Conservation (phyloP, 176 grass and related monocot genomes). For the Oryza glaberrima region DNA sequence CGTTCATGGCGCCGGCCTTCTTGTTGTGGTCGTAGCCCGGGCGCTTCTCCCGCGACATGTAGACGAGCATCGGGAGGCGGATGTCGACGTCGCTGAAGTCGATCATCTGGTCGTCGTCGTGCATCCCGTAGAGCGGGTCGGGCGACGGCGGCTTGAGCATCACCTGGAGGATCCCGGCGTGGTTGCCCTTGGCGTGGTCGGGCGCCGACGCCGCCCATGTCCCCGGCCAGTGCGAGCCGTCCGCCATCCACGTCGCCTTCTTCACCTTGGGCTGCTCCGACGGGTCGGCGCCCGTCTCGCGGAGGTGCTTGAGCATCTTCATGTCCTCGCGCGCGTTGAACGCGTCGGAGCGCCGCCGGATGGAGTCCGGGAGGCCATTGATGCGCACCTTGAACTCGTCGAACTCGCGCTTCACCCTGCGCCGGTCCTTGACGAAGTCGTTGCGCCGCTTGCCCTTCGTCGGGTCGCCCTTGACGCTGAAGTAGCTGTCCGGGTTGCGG, state of each 20-base stretch:
- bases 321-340: conserved; percentile 98
- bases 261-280: conserved; percentile 77
- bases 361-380: conserved; percentile 91
- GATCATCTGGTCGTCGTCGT: conserved; percentile 78
- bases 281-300: conserved; percentile 77
- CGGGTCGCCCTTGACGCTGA: conserved; percentile 83
- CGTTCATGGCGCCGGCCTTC: conserved; percentile 98
- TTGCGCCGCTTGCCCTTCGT: conserved; percentile 84
- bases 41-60: conserved; percentile 84
- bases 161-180: conserved; percentile 86
- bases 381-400: conserved; percentile 98
- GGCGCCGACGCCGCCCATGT: conserved; percentile 57
- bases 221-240: conserved; percentile 94
- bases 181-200: conserved; percentile 84
- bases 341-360: conserved; percentile 80
- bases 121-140: conserved; percentile 70
- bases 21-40: conserved; percentile 97
- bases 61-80: conserved; percentile 84
- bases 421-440: conserved; percentile 90
- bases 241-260: conserved; percentile 99
- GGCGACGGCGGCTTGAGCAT: conserved; percentile 84
- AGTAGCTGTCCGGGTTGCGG: conserved; percentile 93
- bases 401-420: conserved; percentile 92
- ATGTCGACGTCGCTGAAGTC: conserved; percentile 94
- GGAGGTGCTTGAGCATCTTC: conserved; percentile 93